Evolutionary conservation across 257 asterid genomes (phyloP), one percentile per base, ranked within the genome.

Genomic region (Ocimum tenuiflorum): DNA sequence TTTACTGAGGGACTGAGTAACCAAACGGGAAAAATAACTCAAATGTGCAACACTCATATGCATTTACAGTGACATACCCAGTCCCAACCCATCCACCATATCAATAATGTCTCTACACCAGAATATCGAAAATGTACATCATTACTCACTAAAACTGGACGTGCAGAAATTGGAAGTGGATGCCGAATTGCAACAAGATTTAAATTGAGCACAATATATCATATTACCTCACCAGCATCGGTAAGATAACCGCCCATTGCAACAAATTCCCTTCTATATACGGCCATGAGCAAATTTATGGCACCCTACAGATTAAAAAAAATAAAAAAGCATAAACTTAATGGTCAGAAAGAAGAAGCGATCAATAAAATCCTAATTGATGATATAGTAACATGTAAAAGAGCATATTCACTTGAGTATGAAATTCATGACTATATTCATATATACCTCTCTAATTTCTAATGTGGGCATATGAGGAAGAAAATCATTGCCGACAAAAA

Each of bases 401-500:
- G 33, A 47, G 38, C 35, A 46, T 48, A 45, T 65, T 52, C 62
- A 8, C 49, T 42, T 54, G 29, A 63, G 55, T 67, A 33, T 6
- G 14, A 58, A 54, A 48, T 42, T 46, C 46, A 73, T 45, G 63
- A 13, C 42, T 55, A 27, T 59, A 53, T 38, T 72, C 56, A 61
- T 65, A 69, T 67, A 73, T 83, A 91, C 97, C 99, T 94, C 99
- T 82, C 99, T 88, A 69, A 92, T 92, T 74, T 94, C 96, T 49
- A 94, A 71, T 8, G 97, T 92, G 63, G 97, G 99, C 97, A 94
- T 90, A 71, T 94, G 99, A 54, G 99, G 99, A 75, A 94, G 97
- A 77, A 94, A 94, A 80, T 94, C 99, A 38, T 94, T 94, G 79
- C 99, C 99, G 63, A 90, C 96, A 81, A 94, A 94, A 71, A 94